Evolutionary conservation across 1,139 yeast species (phyloP).

Genomic region (Suhomyces anneliseae): DNA sequence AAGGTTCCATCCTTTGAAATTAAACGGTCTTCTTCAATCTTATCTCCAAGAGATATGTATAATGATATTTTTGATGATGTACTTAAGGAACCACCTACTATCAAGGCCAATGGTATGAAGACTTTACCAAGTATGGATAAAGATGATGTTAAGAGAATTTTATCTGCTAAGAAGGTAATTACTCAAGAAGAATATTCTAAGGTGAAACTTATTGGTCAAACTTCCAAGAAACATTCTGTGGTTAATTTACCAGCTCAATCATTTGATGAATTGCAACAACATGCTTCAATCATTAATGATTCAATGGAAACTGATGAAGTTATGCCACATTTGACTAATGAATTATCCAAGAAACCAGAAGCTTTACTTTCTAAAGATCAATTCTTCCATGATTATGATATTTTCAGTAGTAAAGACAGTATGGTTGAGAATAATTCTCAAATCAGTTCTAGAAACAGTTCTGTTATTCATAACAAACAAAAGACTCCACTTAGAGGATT

Average conservation of each 20-base stretch:
- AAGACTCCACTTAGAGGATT: slow-evolving; percentile 3
- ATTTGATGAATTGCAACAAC: slow-evolving; percentile 38
- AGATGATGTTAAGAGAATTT: slow-evolving; percentile 44
- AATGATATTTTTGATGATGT: slow-evolving; percentile 46
- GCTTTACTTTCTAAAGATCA: slow-evolving; percentile 38
- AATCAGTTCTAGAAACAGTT: slow-evolving; percentile 16
- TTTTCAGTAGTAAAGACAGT: slow-evolving; percentile 13
- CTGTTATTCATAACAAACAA: slow-evolving; percentile 16
- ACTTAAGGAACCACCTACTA: slow-evolving; percentile 34
- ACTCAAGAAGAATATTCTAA: slow-evolving; percentile 45
- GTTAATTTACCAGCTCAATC: slow-evolving; percentile 28
- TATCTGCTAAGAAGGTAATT: slow-evolving; percentile 40
- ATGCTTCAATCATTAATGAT: slow-evolving; percentile 42
- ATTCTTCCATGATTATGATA: slow-evolving; percentile 36
- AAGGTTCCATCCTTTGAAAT: slow-evolving; percentile 48
- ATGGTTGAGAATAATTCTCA: slow-evolving; percentile 13
- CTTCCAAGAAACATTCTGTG: slow-evolving; percentile 31
- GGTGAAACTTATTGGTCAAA: slow-evolving; percentile 33
- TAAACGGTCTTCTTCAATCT: slow-evolving; percentile 34
- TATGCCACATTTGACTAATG: slow-evolving; percentile 36
- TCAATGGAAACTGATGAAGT: slow-evolving; percentile 28
- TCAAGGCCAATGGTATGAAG: slow-evolving; percentile 41
- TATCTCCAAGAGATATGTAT: slow-evolving; percentile 41
- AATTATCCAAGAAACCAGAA: slow-evolving; percentile 35
- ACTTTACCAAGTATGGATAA: slow-evolving; percentile 51